Conservation (phyloP, 169 alveolate genomes). For the Cryptosporidium ubiquitum region DNA sequence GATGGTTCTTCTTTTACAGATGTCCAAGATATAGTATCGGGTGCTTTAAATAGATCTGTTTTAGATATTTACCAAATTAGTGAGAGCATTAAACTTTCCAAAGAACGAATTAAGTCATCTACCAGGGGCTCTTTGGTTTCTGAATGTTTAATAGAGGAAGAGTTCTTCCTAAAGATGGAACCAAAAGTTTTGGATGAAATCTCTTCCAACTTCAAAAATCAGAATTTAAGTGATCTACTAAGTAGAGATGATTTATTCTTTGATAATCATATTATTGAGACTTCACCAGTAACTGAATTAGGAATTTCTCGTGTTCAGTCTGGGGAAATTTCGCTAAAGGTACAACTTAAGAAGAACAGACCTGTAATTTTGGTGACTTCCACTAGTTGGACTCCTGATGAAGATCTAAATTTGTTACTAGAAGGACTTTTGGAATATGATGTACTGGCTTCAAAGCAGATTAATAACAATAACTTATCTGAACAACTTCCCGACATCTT, state of each 20-base stretch:
- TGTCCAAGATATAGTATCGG: background rate
- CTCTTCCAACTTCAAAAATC: background rate
- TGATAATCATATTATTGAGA: slow-evolving; percentile 51
- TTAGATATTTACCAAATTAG: background rate
- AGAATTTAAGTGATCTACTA: slow-evolving; percentile 2
- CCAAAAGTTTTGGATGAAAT: slow-evolving; percentile 10
- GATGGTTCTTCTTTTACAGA: background rate
- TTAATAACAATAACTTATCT: background rate
- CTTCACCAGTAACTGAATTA: slow-evolving; percentile 33
- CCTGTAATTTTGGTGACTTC: slow-evolving; percentile 88
- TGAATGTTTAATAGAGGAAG: background rate
- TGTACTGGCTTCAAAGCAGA: background rate
- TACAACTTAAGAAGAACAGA: slow-evolving; percentile 73
- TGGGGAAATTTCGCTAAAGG: slow-evolving; percentile 7
- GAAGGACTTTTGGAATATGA: slow-evolving; percentile 76
- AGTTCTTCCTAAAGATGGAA: background rate
- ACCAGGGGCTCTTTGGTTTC: background rate
- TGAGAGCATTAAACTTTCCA: background rate
- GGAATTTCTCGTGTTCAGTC: background rate
- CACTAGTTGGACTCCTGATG: slow-evolving; percentile 94
- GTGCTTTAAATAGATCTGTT: background rate
- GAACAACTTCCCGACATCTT: slow-evolving; percentile 75
- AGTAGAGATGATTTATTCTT: slow-evolving; percentile 49
- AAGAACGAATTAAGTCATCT: background rate
- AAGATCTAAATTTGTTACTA: slow-evolving; percentile 80